phyloP scores from a whole-genome alignment of 1,284 basidiomycete genomes.

The Boletus smithii region DNA sequence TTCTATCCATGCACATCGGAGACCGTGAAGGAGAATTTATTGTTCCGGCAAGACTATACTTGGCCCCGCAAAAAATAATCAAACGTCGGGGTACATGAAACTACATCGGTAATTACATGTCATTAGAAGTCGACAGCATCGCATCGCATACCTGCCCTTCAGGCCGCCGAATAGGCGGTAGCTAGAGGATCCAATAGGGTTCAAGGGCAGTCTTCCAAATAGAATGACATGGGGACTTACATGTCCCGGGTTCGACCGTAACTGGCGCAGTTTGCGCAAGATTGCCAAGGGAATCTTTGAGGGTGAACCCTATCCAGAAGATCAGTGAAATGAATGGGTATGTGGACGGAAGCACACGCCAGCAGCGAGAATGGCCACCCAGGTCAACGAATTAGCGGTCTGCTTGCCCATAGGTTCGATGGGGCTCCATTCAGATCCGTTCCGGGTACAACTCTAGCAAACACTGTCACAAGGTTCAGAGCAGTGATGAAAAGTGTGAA shows the following conservation, averaged over 20 bases:
- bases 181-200: constrained; percentile 7
- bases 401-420: background rate
- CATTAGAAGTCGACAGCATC: constrained; percentile 1
- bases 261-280: constrained; percentile 45
- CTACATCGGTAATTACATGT: constrained; percentile 21
- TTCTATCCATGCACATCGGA: background rate
- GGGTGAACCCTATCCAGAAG: constrained; percentile 1
- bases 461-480: background rate
- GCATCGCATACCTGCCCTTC: background rate
- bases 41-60: background rate
- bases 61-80: background rate
- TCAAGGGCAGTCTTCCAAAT: constrained; percentile 1
- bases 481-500: background rate
- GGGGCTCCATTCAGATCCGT: background rate
- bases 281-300: constrained; percentile 30
- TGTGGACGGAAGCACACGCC: background rate
- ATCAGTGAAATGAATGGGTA: background rate
- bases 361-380: too few species aligned
- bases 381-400: background rate
- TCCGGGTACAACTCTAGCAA: too few species aligned
- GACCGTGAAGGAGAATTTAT: background rate
- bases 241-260: constrained; percentile 37
- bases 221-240: background rate
- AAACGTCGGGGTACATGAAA: constrained; percentile 18
- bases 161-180: constrained; percentile 8